Percentiles rank a stretch among this genome's conserved stretches.
These are phyloP conservation scores for Sequoia sempervirens DNA, from an alignment of 75 land plant species.

Conservation along the genomic window DNA sequence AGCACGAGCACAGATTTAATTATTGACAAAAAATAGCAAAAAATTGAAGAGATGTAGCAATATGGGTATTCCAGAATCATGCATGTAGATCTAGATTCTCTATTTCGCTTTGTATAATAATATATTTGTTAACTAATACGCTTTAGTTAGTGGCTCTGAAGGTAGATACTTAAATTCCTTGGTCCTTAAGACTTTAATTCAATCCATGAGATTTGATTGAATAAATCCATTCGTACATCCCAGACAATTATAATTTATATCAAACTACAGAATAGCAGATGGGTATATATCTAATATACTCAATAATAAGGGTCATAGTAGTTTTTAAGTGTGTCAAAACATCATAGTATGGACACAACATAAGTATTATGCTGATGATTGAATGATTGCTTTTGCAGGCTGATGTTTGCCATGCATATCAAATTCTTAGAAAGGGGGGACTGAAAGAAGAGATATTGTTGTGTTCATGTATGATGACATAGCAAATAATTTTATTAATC, in stretches of 20 bases:
- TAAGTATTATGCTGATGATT: not conserved
- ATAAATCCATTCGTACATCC: not conserved
- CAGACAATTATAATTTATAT: no score
- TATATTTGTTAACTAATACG: not conserved
- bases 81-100: not conserved
- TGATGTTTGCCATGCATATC: conserved; percentile 89
- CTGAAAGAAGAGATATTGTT: conserved; percentile 82
- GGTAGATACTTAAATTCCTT: not conserved
- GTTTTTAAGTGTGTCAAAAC: not conserved
- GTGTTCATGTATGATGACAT: conserved; percentile 94
- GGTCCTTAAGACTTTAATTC: not conserved
- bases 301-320: not conserved
- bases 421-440: no score
- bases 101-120: not conserved
- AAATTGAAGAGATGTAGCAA: not conserved
- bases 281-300: not conserved
- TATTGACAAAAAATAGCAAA: no score
- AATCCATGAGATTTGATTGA: not conserved
- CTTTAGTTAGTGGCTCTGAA: not conserved
- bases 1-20: no score
- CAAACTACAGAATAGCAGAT: not conserved
- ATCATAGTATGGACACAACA: not conserved
- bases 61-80: not conserved
- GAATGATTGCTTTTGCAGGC: conserved; percentile 39
- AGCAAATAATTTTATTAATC: conserved; percentile 60